These are phyloP conservation scores for Prunus campanulata DNA, from an alignment of 306 rosid genomes.

Conservation along the genomic window DNA sequence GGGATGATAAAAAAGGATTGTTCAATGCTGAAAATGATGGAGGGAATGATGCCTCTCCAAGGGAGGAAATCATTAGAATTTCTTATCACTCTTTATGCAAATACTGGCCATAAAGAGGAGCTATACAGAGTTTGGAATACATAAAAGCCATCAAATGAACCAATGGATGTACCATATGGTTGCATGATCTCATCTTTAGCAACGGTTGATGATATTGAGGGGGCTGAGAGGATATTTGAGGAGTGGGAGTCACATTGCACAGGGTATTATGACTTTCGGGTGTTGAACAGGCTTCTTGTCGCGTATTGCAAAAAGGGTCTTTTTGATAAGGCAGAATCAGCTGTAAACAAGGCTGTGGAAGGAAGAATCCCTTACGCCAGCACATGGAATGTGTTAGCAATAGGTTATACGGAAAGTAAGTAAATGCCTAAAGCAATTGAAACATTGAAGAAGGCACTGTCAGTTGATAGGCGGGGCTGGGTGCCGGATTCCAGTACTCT, in stretches of 20 bases:
- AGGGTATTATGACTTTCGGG: slow-evolving; percentile 9
- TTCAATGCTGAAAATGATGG: slow-evolving; percentile 30
- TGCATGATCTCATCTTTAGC: slow-evolving; percentile 35
- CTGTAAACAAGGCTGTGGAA: slow-evolving; percentile 16
- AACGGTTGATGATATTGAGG: slow-evolving; percentile 28
- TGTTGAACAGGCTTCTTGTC: slow-evolving; percentile 30
- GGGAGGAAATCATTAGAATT: slow-evolving; percentile 16
- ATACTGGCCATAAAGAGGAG: slow-evolving; percentile 22
- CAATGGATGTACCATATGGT: slow-evolving; percentile 19
- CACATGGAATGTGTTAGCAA: slow-evolving; percentile 36
- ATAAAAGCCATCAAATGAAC: slow-evolving; percentile 23
- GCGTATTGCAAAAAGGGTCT: slow-evolving; percentile 38
- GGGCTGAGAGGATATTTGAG: too few species aligned
- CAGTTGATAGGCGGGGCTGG: slow-evolving; percentile 30
- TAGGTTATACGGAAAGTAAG: slow-evolving; percentile 23
- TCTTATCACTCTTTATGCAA: slow-evolving; percentile 34
- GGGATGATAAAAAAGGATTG: slow-evolving; percentile 24
- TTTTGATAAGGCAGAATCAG: slow-evolving; percentile 33
- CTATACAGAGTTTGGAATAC: slow-evolving; percentile 35
- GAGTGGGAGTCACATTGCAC: too few species aligned
- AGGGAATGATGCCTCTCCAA: slow-evolving; percentile 8
- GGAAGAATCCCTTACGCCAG: slow-evolving; percentile 31
- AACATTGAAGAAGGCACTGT: slow-evolving; percentile 32
- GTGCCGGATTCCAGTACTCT: slow-evolving; percentile 15
- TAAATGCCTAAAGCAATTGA: slow-evolving; percentile 28